Evolutionary conservation across 23 red algal species (phyloP), one percentile per base, ranked within the genome.

Genomic region (Pyropia yezoensis): DNA sequence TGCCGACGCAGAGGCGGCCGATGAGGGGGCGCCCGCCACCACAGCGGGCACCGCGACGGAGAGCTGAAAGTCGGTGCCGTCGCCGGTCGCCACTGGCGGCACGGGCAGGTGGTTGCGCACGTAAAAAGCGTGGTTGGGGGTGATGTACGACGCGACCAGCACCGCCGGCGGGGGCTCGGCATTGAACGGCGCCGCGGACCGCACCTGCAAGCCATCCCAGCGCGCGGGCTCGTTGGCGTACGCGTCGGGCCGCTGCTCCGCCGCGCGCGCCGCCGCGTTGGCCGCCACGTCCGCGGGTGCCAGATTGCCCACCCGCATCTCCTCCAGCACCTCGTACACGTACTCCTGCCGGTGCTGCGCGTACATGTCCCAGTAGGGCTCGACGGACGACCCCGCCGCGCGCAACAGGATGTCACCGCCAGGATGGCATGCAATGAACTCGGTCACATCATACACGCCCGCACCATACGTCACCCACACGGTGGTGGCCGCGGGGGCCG

Each of bases 101-200:
- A 96, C 92, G 14, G 92, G 71, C 75, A 85, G 78, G 60, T 96
- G 92, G 57, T 89, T 89, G 21, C 92, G 62, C 63, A 85, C 79
- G 66, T 90, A 96, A 52, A 96, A 96, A 4, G 84, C 27, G 26
- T 78, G 84, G 57, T 78, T 89, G 24, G 92, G 85, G 2, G 87
- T 90, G 13, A 67, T 22, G 28, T 79, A 67, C 62, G 49, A 24
- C 19, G 18, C 52, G 28, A 77, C 73, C 1, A 96, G 77, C 9
- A 86, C 33, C 3, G 71, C 54, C 0, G 71, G 30, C 21, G 55
- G 70, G 20, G 92, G 73, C 71, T 96, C 92, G 18, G 92, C 92
- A 20, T 74, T 96, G 72, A 86, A 96, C 13, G 92, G 92, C 32
- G 32, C 23, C 3, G 64, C 49, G 14, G 52, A 51, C 55, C 74